phyloP scores from a whole-genome alignment of 2,329 filamentous ascomycete species.

The Claviceps paspali region DNA sequence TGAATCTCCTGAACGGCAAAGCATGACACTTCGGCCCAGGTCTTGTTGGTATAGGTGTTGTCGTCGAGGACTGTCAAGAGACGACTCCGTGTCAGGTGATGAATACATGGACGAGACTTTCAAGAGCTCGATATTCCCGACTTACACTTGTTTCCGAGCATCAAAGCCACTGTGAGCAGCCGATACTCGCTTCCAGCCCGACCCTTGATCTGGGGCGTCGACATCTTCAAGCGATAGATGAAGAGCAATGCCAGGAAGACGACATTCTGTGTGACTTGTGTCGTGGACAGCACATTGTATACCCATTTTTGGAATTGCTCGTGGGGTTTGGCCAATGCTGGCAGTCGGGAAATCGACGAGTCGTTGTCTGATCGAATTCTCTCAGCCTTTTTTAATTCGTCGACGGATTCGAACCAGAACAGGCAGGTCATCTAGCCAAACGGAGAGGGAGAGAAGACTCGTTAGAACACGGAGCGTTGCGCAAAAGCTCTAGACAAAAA shows the following conservation, averaged over 20 bases:
- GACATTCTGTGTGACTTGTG: constrained; percentile 92
- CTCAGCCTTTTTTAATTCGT: constrained; percentile 63
- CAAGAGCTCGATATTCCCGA: constrained; percentile 7
- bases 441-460: neutral
- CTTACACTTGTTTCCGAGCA: constrained; percentile 94
- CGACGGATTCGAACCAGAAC: constrained; percentile 90
- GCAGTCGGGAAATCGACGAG: constrained; percentile 36
- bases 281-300: constrained; percentile 75
- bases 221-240: constrained; percentile 82
- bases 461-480: neutral
- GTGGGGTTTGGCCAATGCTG: constrained; percentile 58
- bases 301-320: constrained; percentile 89
- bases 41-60: constrained; percentile 99
- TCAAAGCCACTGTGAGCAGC: constrained; percentile 82
- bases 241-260: constrained; percentile 81
- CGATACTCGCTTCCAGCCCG: constrained; percentile 89
- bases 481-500: no score
- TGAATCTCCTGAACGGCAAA: constrained; percentile 92
- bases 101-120: neutral
- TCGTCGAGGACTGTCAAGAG: constrained; percentile 68
- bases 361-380: constrained; percentile 32
- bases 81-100: neutral
- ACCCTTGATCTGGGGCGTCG: constrained; percentile 77
- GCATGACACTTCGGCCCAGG: constrained; percentile 93
- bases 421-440: constrained; percentile 82